Base-by-base conservation (phyloP, 129 eudicot species). In the Tanacetum coccineum region DNA sequence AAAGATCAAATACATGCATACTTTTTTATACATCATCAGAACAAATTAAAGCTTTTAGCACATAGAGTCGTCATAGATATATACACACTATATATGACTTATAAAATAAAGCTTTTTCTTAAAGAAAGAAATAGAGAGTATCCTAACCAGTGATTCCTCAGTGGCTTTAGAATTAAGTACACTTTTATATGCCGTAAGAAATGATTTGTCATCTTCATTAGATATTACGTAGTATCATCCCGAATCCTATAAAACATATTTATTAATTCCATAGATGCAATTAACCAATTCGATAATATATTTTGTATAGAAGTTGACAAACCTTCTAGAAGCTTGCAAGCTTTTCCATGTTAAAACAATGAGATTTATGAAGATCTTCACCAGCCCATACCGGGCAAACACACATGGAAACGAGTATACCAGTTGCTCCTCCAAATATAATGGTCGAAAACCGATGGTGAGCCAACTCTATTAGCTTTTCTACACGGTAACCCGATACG, bases 311-410 rank as follows among this genome's bases (percentile, higher is more conserved):
- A 49, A 55, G 20, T 9, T 53, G 15, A 30, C 26, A 2, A 58
- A 92, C 98, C 98, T 85, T 92, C 86, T 45, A 92, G 63, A 78
- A 88, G 40, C 9, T 66, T 4, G 89, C 84, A 40, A 92, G 84
- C 67, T 84, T 88, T 72, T 84, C 95, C 22, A 88, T 14, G 51
- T 88, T 86, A 21, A 26, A 48, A 74, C 77, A 6, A 81, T 62
- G 26, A 74, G 76, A n/a, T 52, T 84, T 78, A 62, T 92, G 98
- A 69, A 92, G 80, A 70, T 88, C 95, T 59, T 86, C 78, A 51
- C 98, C 96, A 20, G 98, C 96, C 98, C 98, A 92, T 13, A 92
- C 95, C 0, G 98, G 98, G 70, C 76, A 80, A 42, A 88, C 67
- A 61, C 82, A 76, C 15, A 88, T 62, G 62, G 89, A 86, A 11